phyloP scores from a whole-genome alignment of 1,284 basidiomycete genomes.

The Fomitopsis palustris region DNA sequence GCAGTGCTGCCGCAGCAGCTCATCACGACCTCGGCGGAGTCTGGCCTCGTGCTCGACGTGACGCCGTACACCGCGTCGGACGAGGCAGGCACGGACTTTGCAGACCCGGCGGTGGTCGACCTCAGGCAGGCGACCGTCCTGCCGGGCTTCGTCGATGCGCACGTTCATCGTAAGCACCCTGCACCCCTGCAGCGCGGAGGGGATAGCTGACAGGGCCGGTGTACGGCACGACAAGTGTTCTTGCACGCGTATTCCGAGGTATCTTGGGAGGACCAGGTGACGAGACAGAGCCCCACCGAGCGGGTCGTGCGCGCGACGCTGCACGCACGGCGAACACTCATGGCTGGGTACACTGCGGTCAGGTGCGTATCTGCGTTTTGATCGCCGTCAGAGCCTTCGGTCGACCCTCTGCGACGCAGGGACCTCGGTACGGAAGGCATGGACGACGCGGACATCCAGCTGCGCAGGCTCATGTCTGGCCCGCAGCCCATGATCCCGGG shows the following conservation, averaged over 20 bases:
- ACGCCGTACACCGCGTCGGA: conserved; percentile 28
- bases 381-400: neutral
- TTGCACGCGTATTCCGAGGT: conserved; percentile 58
- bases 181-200: neutral
- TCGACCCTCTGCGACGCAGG: conserved; percentile 25
- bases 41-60: conserved; percentile 10
- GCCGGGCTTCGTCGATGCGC: conserved; percentile 62
- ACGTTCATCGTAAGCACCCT: conserved; percentile 54
- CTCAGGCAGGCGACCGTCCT: conserved; percentile 47
- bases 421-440: conserved; percentile 68
- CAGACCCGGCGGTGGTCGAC: conserved; percentile 34
- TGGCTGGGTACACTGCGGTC: conserved; percentile 68
- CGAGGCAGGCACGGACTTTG: conserved; percentile 2
- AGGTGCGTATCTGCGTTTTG: conserved; percentile 30
- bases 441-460: conserved; percentile 56
- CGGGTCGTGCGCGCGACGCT: conserved; percentile 47
- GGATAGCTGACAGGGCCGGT: neutral
- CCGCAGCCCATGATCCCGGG: conserved; percentile 51
- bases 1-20: conserved; percentile 33
- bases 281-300: conserved; percentile 41
- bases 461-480: conserved; percentile 54
- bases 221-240: neutral
- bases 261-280: conserved; percentile 60
- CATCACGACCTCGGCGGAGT: conserved; percentile 36
- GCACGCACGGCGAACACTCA: conserved; percentile 56